Base-by-base conservation (phyloP, 805 yeast species). In the Metschnikowia cerradonensis region DNA sequence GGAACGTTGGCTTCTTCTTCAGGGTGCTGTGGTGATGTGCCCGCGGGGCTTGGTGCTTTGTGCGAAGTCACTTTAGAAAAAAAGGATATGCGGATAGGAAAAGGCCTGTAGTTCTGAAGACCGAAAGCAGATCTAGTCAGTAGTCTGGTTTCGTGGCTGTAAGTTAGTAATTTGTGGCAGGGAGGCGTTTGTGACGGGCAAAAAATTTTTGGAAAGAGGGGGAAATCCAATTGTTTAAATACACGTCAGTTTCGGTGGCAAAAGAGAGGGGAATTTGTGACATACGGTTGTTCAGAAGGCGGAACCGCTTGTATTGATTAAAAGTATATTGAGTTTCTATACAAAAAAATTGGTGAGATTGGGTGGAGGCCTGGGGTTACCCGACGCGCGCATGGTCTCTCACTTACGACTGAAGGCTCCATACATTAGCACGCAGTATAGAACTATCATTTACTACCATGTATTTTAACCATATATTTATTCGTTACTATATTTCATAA, bases 21-120 rank as follows among this genome's bases (percentile, higher is more conserved):
- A 38, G 26, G 35, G 51, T 47, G 39, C 41, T 47, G 45, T 42
- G 56, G 51, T 47, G 54, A 54, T 39, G 53, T 60, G 77, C 76
- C 77, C 77, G 56, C 55, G 56, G 76, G 76, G 76, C 76, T 68
- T 48, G 53, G 45, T 39, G 55, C 53, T 43, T 58, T 44, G 52
- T 56, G 55, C 62, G 66, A 65, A 62, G 72, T 65, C 77, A 72
- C 75, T 67, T 61, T 56, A 30, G n/a, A 34, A 45, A 39, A 19
- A 35, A 36, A 8, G 30, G 35, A 34, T 39, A 45, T 30, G 45
- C 42, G 35, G 43, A 49, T 34, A n/a, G 31, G 32, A 22, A 42
- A 42, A 26, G 37, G 39, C 39, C 32, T 30, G n/a, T 32, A 13
- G 33, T n/a, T 54, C 51, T 48, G 52, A 37, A 41, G 45, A 23